These are phyloP conservation scores for Flaveria bidentis DNA, from an alignment of 129 eudicot species.

Conservation along the genomic window DNA sequence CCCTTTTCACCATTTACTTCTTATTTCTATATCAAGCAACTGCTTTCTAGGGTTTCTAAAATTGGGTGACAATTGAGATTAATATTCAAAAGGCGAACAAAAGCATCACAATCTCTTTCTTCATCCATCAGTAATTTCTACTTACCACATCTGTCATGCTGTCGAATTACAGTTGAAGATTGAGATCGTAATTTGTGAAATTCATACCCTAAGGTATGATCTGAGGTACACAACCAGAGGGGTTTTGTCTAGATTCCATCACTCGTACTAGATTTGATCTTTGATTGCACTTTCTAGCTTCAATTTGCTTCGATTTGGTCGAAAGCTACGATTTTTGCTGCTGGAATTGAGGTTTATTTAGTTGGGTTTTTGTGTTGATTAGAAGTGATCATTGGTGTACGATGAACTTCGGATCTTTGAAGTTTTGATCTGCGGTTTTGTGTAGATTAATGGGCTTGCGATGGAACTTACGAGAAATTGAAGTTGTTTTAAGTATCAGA, in stretches of 20 bases:
- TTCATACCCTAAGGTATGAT: constrained; percentile 21
- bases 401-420: constrained; percentile 24
- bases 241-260: constrained; percentile 21
- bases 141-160: constrained; percentile 10
- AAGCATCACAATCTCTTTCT: constrained; percentile 28
- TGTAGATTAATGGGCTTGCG: constrained; percentile 18
- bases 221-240: constrained; percentile 20
- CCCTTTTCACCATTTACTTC: constrained; percentile 22
- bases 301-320: constrained; percentile 23
- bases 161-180: not conserved
- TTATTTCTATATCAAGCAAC: constrained; percentile 24
- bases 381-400: not conserved
- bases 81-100: constrained; percentile 23
- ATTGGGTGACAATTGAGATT: constrained; percentile 32
- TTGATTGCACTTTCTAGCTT: not conserved
- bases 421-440: constrained; percentile 30
- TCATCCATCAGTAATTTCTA: constrained; percentile 29
- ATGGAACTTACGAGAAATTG: constrained; percentile 10
- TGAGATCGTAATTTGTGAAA: constrained; percentile 16
- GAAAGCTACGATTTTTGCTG: constrained; percentile 7
- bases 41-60: constrained; percentile 37
- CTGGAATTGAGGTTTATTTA: not conserved
- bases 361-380: not conserved
- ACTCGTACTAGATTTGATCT: constrained; percentile 10
- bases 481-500: constrained; percentile 2